phyloP scores from a whole-genome alignment of 2,329 filamentous ascomycete species.

The Aspergillus sp. region DNA sequence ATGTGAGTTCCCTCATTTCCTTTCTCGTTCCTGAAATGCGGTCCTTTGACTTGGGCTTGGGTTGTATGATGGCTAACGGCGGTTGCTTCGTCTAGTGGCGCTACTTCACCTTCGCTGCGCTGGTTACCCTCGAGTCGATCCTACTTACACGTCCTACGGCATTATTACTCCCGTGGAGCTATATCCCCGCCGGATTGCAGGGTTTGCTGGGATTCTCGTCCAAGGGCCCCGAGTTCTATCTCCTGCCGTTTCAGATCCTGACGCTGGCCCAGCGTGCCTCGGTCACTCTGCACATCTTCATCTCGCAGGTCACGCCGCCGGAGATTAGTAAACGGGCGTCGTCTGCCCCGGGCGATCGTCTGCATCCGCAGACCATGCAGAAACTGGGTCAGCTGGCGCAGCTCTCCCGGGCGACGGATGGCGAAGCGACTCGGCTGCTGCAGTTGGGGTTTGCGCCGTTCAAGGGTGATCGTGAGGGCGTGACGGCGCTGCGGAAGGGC shows the following conservation, averaged over 20 bases:
- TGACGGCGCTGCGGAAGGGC: conserved; percentile 66
- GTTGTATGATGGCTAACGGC: too few relatives aligned
- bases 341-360: conserved; percentile 31
- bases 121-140: conserved; percentile 60
- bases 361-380: conserved; percentile 56
- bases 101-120: conserved; percentile 54
- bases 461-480: conserved; percentile 66
- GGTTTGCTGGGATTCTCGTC: conserved; percentile 42
- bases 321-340: conserved; percentile 49
- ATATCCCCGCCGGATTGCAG: conserved; percentile 34
- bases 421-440: conserved; percentile 70
- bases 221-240: conserved; percentile 46
- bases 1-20: conserved; percentile 38
- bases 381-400: conserved; percentile 68
- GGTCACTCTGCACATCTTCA: conserved; percentile 78
- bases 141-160: conserved; percentile 56
- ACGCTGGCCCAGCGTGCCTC: conserved; percentile 72
- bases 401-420: conserved; percentile 61
- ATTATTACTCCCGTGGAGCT: conserved; percentile 37
- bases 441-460: conserved; percentile 81
- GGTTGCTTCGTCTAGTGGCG: conserved; percentile 44
- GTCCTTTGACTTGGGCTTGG: neutral
- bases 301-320: conserved; percentile 76
- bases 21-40: neutral
- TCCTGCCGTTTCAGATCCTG: conserved; percentile 82